Evolutionary conservation across 371 early-diverging fungal species (phyloP).

Genomic region (Rhizopus microsporus): DNA sequence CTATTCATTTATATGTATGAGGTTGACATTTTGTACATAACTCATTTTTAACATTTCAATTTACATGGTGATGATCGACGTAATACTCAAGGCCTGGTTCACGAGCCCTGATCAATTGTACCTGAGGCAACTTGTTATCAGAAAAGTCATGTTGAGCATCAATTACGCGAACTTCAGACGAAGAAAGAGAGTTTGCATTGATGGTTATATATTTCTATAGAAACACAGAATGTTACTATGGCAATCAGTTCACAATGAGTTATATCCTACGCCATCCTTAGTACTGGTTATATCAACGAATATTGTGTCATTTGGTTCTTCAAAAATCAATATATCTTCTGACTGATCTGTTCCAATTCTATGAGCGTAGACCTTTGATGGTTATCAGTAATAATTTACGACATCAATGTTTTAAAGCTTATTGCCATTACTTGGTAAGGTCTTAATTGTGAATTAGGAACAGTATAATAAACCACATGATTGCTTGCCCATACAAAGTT

Average conservation of each 20-base stretch:
- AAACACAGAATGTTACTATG: not conserved
- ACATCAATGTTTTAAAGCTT: no score
- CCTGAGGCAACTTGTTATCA: constrained; percentile 24
- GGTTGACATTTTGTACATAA: not conserved
- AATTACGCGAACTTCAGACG: constrained; percentile 73
- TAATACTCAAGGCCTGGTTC: constrained; percentile 70
- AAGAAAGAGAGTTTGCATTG: constrained; percentile 73
- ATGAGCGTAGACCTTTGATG: constrained; percentile 58
- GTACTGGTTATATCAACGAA: constrained; percentile 83
- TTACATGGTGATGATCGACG: constrained; percentile 80
- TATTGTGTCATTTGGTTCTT: constrained; percentile 65
- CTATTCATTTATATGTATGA: constrained; percentile 21
- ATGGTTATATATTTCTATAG: constrained; percentile 66
- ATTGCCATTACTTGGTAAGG: constrained; percentile 56
- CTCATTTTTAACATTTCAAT: constrained; percentile 1
- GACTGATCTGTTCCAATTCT: constrained; percentile 55
- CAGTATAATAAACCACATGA: constrained; percentile 71
- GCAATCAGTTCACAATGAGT: not conserved
- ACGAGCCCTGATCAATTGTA: constrained; percentile 61
- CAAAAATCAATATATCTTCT: constrained; percentile 66
- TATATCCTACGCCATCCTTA: constrained; percentile 64
- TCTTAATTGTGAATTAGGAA: constrained; percentile 72
- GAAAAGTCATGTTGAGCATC: constrained; percentile 50
- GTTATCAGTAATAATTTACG: not conserved
- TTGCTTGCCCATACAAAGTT: constrained; percentile 82